Conservation (phyloP, 768 basidiomycete species). For the Galerina marginata region DNA sequence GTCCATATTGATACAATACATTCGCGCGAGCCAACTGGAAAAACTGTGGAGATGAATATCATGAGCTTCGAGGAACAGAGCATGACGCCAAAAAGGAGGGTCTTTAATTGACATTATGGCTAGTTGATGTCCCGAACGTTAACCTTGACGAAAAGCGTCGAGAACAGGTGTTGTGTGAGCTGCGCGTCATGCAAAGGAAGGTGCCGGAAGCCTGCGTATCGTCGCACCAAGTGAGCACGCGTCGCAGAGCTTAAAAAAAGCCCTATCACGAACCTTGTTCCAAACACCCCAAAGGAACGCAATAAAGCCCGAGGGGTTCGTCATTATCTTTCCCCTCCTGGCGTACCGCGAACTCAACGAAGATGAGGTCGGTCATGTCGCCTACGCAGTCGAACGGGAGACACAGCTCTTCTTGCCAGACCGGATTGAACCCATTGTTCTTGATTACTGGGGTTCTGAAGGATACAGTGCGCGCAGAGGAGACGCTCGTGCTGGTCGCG, state of each 20-base stretch:
- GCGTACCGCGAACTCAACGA: conserved; percentile 79
- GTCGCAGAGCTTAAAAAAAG: conserved; percentile 7
- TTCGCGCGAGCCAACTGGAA: too few species aligned
- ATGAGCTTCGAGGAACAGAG: background rate
- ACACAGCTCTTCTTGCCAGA: conserved; percentile 75
- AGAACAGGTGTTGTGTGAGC: conserved; percentile 89
- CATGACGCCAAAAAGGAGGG: background rate
- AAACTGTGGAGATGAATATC: background rate
- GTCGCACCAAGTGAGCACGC: background rate
- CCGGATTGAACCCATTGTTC: conserved; percentile 93
- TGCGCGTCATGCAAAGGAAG: conserved; percentile 91
- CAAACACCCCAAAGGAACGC: conserved; percentile 71
- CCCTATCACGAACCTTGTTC: conserved; percentile 59
- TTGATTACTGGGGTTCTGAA: conserved; percentile 67
- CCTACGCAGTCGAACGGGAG: conserved; percentile 78
- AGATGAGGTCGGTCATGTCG: conserved; percentile 80
- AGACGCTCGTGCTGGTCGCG: conserved; percentile 13
- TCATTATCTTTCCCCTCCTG: conserved; percentile 55
- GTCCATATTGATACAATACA: too few species aligned
- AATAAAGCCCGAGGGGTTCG: conserved; percentile 76
- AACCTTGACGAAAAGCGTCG: conserved; percentile 86
- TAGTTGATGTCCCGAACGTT: conserved; percentile 42
- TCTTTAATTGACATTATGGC: background rate
- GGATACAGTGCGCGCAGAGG: conserved; percentile 46
- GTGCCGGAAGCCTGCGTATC: conserved; percentile 76